Base-by-base conservation (phyloP, 495 filamentous ascomycete genomes). In the Astrocystis sublimbata region DNA sequence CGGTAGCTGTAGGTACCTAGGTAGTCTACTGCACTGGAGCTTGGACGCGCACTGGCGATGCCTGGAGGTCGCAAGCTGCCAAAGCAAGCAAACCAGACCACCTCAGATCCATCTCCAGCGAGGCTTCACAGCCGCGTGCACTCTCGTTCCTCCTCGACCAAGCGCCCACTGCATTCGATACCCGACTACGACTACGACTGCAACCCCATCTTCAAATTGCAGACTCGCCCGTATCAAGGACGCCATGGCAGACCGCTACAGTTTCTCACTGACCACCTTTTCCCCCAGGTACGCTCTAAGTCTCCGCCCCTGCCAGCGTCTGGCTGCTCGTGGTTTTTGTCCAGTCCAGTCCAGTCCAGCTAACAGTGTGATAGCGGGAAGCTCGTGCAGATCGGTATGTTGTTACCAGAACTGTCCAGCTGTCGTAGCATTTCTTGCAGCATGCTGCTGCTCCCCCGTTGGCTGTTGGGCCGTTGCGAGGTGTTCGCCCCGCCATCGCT, bases 191-290 rank as follows among this genome's bases (percentile, higher is more conserved):
- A 46, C 13, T n/a, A n/a, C n/a, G 50, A 33, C 50, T 43, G 45
- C 17, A 12, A 4, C 19, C 15, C 38, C 56, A 56, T 6, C 36
- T 26, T 43, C 56, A 23, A 58, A 38, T 51, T 41, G 45, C 61
- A 9, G 36, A 36, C 55, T 28, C 45, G 58, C 33, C 35, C 58
- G 1, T 15, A 58, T 23, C 31, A 10, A 13, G 23, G 26, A 42
- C 68, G 79, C 65, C 72, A 99, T 99, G 94, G 92, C 94, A 66
- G 96, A 99, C 79, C 85, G 96, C 81, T 99, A 99, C 77, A 97
- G 94, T 47, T 99, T 98, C 88, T 98, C 96, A 40, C 84, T 99
- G 71, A 99, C 94, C 51, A 99, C 94, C 61, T 99, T 99, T 88
- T 98, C 94, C 67, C 94, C 94, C 69, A 98, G 93, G 94, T 96